phyloP scores from a whole-genome alignment of 495 filamentous ascomycete species.

The Podospora anserina region DNA sequence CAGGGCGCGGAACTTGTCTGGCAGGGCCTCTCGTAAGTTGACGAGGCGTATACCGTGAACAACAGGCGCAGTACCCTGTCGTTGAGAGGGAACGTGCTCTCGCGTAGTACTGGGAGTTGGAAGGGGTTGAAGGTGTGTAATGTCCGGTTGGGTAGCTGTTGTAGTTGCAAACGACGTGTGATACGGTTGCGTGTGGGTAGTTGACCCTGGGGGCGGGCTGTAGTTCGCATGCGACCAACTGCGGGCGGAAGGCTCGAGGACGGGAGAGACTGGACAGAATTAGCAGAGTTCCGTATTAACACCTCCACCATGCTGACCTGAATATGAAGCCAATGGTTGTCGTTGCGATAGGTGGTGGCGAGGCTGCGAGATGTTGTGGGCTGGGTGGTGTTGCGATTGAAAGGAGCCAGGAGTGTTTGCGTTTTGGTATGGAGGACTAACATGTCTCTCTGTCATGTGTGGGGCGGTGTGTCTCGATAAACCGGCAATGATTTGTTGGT shows the following conservation, averaged over 20 bases:
- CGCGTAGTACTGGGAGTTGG: not conserved
- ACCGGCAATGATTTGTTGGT: not conserved
- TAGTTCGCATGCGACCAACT: not conserved
- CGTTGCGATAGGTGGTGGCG: not conserved
- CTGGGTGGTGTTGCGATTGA: not conserved
- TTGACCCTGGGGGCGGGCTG: not conserved
- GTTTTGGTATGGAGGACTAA: not conserved
- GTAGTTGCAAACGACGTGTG: not conserved
- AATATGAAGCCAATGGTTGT: not conserved
- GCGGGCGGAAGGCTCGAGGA: not conserved
- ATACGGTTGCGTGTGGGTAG: not conserved
- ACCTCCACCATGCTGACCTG: not conserved
- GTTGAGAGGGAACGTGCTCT: not conserved
- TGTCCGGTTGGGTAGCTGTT: not conserved
- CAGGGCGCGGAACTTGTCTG: constrained; percentile 70
- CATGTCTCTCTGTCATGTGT: not conserved
- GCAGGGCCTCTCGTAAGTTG: constrained; percentile 62
- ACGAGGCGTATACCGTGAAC: constrained; percentile 69
- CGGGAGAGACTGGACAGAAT: not conserved
- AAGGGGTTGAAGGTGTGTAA: not conserved
- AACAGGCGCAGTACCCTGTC: constrained; percentile 35
- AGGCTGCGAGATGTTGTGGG: not conserved
- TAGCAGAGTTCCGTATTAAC: too few relatives aligned
- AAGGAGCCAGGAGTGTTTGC: too few relatives aligned
- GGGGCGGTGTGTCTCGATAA: not conserved